These are phyloP conservation scores for Casaregolazyma suthepensis DNA, from an alignment of 1,139 yeast genomes.

Conservation along the genomic window DNA sequence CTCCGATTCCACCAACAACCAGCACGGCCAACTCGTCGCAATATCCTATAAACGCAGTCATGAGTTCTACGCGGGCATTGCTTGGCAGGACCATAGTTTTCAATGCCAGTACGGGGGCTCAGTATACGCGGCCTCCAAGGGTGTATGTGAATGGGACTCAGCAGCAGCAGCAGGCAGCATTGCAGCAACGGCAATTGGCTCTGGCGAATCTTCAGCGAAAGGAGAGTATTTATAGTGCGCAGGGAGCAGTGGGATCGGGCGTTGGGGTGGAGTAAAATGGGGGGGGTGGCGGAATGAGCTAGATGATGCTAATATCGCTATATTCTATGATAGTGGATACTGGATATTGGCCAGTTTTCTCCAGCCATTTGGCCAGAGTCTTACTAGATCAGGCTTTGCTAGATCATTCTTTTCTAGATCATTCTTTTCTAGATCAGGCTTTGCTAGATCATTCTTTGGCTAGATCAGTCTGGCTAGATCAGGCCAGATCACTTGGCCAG, in stretches of 20 bases:
- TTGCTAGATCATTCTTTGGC: too few relatives aligned
- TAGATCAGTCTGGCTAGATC: too few relatives aligned
- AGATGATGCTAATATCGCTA: not conserved
- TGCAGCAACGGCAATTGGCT: constrained; percentile 15
- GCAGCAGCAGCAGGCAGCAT: constrained; percentile 19
- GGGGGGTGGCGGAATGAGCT: not conserved
- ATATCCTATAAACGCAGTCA: constrained; percentile 23
- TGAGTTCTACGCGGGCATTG: constrained; percentile 31
- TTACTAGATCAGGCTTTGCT: too few relatives aligned
- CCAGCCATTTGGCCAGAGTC: too few relatives aligned
- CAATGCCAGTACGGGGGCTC: constrained; percentile 27
- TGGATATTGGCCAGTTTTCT: too few relatives aligned
- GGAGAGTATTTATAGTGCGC: constrained; percentile 1
- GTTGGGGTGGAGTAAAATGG: too few relatives aligned
- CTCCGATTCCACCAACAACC: constrained; percentile 17
- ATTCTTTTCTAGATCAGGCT: too few relatives aligned
- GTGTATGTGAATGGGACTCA: constrained; percentile 23
- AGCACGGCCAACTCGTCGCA: constrained; percentile 9
- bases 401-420: too few relatives aligned
- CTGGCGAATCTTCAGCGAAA: constrained; percentile 8
- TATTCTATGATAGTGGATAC: too few relatives aligned
- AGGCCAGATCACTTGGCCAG: too few relatives aligned
- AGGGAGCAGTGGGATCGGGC: not conserved
- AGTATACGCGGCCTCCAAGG: constrained; percentile 30
- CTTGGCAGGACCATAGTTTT: constrained; percentile 32